Base-by-base conservation (phyloP, 2,329 filamentous ascomycete species). In the Endoconidiophora polonica region DNA sequence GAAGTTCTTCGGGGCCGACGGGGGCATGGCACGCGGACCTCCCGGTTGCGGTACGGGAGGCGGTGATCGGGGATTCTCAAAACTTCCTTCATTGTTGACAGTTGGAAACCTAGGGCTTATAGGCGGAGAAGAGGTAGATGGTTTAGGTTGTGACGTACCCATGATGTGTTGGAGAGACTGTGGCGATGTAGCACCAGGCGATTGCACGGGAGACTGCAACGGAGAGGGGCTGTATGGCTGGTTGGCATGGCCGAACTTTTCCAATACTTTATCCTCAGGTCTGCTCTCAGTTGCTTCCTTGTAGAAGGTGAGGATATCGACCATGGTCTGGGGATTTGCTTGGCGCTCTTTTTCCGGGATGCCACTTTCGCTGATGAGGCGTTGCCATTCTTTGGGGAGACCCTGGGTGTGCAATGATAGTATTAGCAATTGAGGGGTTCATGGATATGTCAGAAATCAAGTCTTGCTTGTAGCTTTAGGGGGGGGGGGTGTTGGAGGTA, bases 361-460 rank as follows among this genome's bases (percentile, higher is more conserved):
- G 56, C 91, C 91, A 65, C 86, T 94, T 65, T 94, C 88, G 67
- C 90, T 86, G 61, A 98, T 79, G 62, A 95, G 77, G 54, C 86
- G 82, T 67, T 96, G 90, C 91, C 91, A 98, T 74, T 96, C 91
- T 65, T 91, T 93, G 16, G 91, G 91, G 24, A 98, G 74, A 56
- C 91, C 91, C 87, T 91, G 60, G 54, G 38, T n/a, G 9, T 37
- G 10, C 4, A 7, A 44, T 22, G 16, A 22, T 23, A 24, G 49
- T 45, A 53, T 57, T 55, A 58, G 54, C 54, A 55, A 54, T 18
- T 23, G 29, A 26, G 46, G 45, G 18, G n/a, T 39, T 44, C 36
- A 29, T 48, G 23, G 29, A 9, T 4, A 33, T 12, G 9, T 33
- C 29, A 33, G 29, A 33, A 2, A 33, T 10, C 9, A 10, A 33